Evolutionary conservation across 2,329 filamentous ascomycete species (phyloP), one percentile per base, ranked within the genome.

Genomic region (Xylariaceae sp.): DNA sequence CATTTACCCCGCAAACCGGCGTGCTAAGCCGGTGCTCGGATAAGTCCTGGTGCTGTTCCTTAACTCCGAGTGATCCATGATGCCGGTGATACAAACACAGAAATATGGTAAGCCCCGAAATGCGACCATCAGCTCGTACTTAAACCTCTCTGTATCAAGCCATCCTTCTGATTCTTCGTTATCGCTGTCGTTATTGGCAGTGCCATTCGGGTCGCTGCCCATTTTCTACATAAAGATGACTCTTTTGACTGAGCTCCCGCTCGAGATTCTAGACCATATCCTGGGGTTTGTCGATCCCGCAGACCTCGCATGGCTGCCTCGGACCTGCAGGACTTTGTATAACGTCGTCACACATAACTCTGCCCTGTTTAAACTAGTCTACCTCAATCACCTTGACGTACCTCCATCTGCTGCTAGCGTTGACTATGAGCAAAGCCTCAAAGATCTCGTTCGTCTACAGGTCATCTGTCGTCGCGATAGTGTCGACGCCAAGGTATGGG

Each of bases 211-310:
- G 14, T 17, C 19, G 34, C 10, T 16, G 19, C 16, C 4, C 8
- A 3, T 34, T n/a, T 29, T 25, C 44, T 36, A 42, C 27, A 20
- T 29, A 27, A 44, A 47, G 22, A 61, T 44, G 33, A 67, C 66
- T 64, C 47, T 55, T 44, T 42, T 73, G n/a, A 65, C 61, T 1
- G 59, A 67, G 35, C 73, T 85, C 19, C 81, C 82, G 7, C 70
- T 76, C 6, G 84, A 88, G 68, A 72, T 86, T 34, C 60, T 86
- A 21, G 78, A 84, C 56, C 68, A 75, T 56, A 78, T 87, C 52
- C 68, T 88, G 50, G 64, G 62, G 46, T 71, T 74, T 53, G 70
- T 85, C 29, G 65, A 76, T 22, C 78, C 80, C 1, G 61, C 64
- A 33, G 83, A 86, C 50, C 65, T 88, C 7, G 68, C 71, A 2